A percentile compares a stretch with the other conserved stretches of the same genome.
These are phyloP conservation scores for Leccinum huronense DNA, from an alignment of 1,284 basidiomycete species.

Conservation along the genomic window DNA sequence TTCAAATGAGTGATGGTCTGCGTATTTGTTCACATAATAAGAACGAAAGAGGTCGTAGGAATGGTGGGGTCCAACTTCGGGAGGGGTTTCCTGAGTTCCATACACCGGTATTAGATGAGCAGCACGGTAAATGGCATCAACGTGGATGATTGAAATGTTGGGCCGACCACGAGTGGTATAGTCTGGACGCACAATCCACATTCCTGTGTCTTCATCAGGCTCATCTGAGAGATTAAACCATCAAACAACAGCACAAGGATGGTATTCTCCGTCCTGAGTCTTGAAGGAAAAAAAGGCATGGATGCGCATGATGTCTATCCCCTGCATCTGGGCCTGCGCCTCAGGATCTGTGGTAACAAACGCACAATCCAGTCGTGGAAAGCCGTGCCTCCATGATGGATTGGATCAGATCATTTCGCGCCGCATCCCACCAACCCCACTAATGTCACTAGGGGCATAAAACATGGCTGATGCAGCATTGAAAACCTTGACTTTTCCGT, in stretches of 20 bases:
- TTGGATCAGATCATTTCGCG: not conserved
- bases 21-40: not conserved
- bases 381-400: not conserved
- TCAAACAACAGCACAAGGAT: not conserved
- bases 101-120: not conserved
- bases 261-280: not conserved
- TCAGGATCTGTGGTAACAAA: not conserved
- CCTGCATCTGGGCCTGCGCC: not conserved
- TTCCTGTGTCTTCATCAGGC: not conserved
- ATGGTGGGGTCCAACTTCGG: not conserved
- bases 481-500: not conserved
- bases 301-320: not conserved
- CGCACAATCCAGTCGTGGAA: not conserved
- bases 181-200: not conserved
- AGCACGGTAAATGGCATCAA: not conserved
- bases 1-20: not conserved
- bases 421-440: not conserved
- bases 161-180: not conserved
- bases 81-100: not conserved
- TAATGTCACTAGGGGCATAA: conserved; percentile 1
- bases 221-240: not conserved
- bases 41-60: not conserved
- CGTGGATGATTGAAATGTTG: not conserved
- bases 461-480: not conserved
- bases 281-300: not conserved